Evolutionary conservation across 192 early-diverging fungal genomes (phyloP), one percentile per base, ranked within the genome.

Genomic region (Umbelopsis sp.): DNA sequence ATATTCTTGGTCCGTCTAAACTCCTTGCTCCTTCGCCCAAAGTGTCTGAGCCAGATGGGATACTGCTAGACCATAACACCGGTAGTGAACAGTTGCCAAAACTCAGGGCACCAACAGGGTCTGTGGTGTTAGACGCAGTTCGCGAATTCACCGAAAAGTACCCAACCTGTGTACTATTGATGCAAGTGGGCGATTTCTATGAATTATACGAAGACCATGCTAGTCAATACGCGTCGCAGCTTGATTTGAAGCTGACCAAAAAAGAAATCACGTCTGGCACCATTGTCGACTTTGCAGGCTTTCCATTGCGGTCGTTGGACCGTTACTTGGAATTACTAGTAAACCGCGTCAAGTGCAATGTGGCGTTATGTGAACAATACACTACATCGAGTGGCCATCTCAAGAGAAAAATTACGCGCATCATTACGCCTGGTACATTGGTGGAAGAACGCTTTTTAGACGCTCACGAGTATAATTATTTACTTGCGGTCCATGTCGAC

Each of bases 381-480:
- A 76, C 69, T 5, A 66, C 74, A 4, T 53, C 71, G 4, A 52
- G 71, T n/a, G 22, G 76, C 13, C 74, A 84, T 30, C 88, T 94
- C 53, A 80, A 85, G 1, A 78, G 97, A 46, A 81, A 78, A 16
- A 88, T 98, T 12, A 88, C 88, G 4, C 76, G 95, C 2, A 91
- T 96, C 51, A 87, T 95, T 50, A 95, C 94, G 0, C 91, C 94
- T 0, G 97, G 95, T 0, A 95, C 95, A 0, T 68, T 95, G 33
- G 87, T 98, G 27, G 92, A 94, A 68, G 89, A 91, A 53, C 82
- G 86, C 67, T 89, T 90, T 81, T 68, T 89, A 22, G 78, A 84
- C 49, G 81, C 87, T 3, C 72, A 78, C 10, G 78, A 91, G 44
- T 91, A 94, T 79, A 93, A 89, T 69, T 97, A 90, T 76, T 82